Base-by-base conservation (phyloP, 169 alveolate species). In the Eimeria tenella region DNA sequence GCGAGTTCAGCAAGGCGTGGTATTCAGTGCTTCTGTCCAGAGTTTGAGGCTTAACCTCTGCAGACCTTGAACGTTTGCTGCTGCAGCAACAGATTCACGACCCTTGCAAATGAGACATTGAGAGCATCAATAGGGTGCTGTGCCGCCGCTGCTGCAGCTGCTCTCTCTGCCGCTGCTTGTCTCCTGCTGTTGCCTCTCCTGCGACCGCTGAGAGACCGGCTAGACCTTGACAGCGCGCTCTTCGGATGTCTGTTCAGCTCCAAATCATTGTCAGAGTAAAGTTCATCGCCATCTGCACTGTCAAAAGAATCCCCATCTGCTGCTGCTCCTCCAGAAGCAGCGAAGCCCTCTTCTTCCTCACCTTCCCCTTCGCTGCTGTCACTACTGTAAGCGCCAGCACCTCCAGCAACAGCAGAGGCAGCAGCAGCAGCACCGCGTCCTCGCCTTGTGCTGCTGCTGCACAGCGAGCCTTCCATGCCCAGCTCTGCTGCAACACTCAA, bases 101-200 rank as follows among this genome's bases (percentile, higher is more conserved):
- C 94, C 50, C 97, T 55, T 9, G 95, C 96, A 55, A 96, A 93
- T 9, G 94, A 94, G 10, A 94, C 93, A 55, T 95, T 95, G 49
- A 96, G 91, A 31, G 94, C 96, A 63, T 96, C 97, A 70, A 95
- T 49, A 49, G 97, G 96, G 23, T 83, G 94, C 81, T 86, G 77
- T 56, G 25, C 17, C 17, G n/a, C 65, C 7, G 82, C 92, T 4
- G 73, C 23, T 42, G 21, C 90, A 10, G 60, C 65, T 49, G 21
- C 90, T 49, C 50, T n/a, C 4, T 9, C 70, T 31, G 77, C 21
- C 3, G 63, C 21, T 15, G 8, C 65, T 49, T 87, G 53, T 50
- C 90, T 53, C 68, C 93, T 21, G 63, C 84, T 21, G 31, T 58
- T 11, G 87, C 94, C 68, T 31, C 92, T 60, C 49, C 63, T 60